Evolutionary conservation across 192 early-diverging fungal species (phyloP), one percentile per base, ranked within the genome.

Genomic region (Coemansia sp.): DNA sequence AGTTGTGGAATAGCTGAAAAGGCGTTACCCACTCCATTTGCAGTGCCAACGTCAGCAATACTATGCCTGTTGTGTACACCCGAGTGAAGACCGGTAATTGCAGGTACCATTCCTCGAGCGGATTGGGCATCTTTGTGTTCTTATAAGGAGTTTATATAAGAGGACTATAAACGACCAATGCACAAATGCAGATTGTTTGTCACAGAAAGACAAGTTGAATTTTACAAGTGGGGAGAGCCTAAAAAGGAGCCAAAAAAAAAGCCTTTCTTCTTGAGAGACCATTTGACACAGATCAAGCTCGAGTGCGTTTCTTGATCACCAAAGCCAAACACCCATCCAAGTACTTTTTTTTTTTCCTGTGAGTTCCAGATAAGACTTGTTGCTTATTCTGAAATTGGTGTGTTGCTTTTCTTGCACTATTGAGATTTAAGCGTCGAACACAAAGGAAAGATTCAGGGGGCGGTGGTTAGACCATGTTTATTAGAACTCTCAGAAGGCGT

Each of bases 71-170:
- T 27, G 94, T 72, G 71, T 94, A 99, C 9, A 87, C 83, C 54
- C 97, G 86, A 5, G 95, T 97, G 21, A 94, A 85, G 30, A 85
- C 62, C 19, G 96, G 96, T 2, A 95, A 86, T 48, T 94, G 93
- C 60, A 87, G 86, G 74, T 91, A 98, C 93, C 94, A 96, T 27
- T 90, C 89, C 70, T 96, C 94, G 32, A 89, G 47, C 16, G 84
- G 85, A 22, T 71, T 83, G 19, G 82, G 76, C 84, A 87, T 85
- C 21, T 16, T 60, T 25, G 4, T 30, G 6, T 30, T 44, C 16
- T 16, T 44, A 16, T n/a, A n/a, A n/a, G n/a, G n/a, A n/a, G 3
- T 14, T 10, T 44, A 21, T 8, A 5, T 28, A 50, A 50, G 22
- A 25, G 16, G 30, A 24, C 8, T 49, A 49, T 27, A 50, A 56